phyloP scores from a whole-genome alignment of 306 rosid genomes.

The Cyamopsis tetragonoloba region DNA sequence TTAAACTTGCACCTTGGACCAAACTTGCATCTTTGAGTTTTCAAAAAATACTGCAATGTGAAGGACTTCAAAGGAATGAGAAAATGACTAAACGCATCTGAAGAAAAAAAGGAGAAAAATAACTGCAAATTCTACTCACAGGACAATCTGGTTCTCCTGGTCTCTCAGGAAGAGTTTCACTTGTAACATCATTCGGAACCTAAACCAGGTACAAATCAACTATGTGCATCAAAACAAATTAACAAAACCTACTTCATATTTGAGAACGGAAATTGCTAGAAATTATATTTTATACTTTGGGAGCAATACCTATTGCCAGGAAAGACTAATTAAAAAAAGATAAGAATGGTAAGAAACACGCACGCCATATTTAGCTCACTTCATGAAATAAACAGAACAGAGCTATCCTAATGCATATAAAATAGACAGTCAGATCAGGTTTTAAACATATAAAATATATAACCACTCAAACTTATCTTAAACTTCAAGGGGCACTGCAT shows the following conservation, averaged over 20 bases:
- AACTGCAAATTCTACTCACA: constrained; percentile 48
- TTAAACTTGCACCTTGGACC: constrained; percentile 90
- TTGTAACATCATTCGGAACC: constrained; percentile 62
- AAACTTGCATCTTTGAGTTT: constrained; percentile 94
- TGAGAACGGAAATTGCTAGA: not conserved
- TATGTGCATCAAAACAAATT: constrained; percentile 11
- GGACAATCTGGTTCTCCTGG: constrained; percentile 92
- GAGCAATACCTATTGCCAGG: constrained; percentile 13
- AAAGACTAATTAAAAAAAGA: not conserved
- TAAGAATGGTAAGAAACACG: not conserved
- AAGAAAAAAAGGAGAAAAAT: not conserved
- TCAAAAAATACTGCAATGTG: constrained; percentile 70
- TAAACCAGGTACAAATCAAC: constrained; percentile 32
- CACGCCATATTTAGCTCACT: constrained; percentile 8
- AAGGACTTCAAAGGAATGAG: constrained; percentile 21
- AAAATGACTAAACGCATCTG: constrained; percentile 23
- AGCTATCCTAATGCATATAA: not conserved
- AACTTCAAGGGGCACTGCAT: constrained; percentile 5
- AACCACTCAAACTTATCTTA: not conserved
- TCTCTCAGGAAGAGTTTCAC: constrained; percentile 84
- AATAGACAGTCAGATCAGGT: not conserved
- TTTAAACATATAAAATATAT: not conserved
- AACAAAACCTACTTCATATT: constrained; percentile 10
- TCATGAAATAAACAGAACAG: constrained; percentile 10
- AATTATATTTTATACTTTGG: constrained; percentile 8